Conservation (phyloP, 495 filamentous ascomycete genomes). For the Xylaria longipes region DNA sequence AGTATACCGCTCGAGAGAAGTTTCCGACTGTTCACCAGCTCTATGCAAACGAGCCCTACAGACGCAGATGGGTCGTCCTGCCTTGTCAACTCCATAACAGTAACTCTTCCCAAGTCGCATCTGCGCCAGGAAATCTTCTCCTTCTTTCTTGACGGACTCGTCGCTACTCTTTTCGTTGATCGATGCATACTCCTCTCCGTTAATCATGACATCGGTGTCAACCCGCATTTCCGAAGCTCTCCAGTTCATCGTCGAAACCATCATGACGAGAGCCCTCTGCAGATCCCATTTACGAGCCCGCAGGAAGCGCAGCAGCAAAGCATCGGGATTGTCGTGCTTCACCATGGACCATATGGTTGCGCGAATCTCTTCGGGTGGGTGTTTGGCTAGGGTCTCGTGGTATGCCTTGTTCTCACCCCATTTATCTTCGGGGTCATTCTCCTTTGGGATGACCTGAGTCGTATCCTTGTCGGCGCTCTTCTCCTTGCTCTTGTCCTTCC, state of each 20-base stretch:
- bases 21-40: conserved; percentile 80
- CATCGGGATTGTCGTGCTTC: conserved; percentile 94
- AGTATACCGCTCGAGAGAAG: conserved; percentile 83
- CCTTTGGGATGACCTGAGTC: conserved; percentile 45
- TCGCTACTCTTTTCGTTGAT: conserved; percentile 64
- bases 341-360: conserved; percentile 92
- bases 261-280: conserved; percentile 90
- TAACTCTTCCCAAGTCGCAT: conserved; percentile 94
- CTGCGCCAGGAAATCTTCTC: conserved; percentile 83
- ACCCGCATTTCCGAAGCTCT: conserved; percentile 80
- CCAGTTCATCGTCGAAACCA: conserved; percentile 95
- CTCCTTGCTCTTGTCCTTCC: conserved; percentile 47
- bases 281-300: conserved; percentile 96
- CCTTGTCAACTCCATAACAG: conserved; percentile 85
- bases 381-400: conserved; percentile 74
- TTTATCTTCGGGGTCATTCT: conserved; percentile 80
- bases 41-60: conserved; percentile 83
- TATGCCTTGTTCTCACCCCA: conserved; percentile 90
- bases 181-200: conserved; percentile 73
- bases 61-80: conserved; percentile 85
- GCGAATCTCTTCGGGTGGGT: conserved; percentile 79
- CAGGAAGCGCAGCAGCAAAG: conserved; percentile 84
- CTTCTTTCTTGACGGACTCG: conserved; percentile 66
- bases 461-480: conserved; percentile 57
- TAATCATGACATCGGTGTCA: conserved; percentile 81